phyloP scores from a whole-genome alignment of 1,284 basidiomycete species.

The Albatrellus sp. region DNA sequence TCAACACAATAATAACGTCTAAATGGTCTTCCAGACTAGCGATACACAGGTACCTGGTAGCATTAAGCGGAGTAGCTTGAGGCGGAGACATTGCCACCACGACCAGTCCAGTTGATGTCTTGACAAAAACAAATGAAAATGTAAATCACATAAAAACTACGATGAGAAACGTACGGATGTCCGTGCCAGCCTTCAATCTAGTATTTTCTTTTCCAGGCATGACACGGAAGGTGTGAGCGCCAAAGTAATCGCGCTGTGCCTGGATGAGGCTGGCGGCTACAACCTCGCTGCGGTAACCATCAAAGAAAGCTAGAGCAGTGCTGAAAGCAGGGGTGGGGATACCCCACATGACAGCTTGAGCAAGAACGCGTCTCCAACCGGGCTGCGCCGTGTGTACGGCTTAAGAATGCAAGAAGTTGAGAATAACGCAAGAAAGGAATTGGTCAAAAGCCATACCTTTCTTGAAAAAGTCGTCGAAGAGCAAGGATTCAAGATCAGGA shows the following conservation, averaged over 20 bases:
- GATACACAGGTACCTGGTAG: too few species aligned
- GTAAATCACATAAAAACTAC: constrained; percentile 2
- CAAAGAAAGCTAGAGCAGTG: constrained; percentile 97
- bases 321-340: constrained; percentile 94
- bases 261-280: constrained; percentile 93
- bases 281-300: constrained; percentile 89
- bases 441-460: constrained; percentile 40
- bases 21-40: too few species aligned
- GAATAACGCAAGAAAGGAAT: background rate
- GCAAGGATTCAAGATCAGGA: constrained; percentile 78
- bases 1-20: too few species aligned
- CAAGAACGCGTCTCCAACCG: constrained; percentile 96
- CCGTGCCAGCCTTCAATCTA: constrained; percentile 68
- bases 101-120: constrained; percentile 90
- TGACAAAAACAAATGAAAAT: background rate
- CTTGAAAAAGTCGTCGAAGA: constrained; percentile 98
- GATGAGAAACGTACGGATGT: constrained; percentile 61
- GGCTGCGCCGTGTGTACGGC: constrained; percentile 92
- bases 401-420: constrained; percentile 13
- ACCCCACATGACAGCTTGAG: constrained; percentile 96
- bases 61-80: constrained; percentile 82
- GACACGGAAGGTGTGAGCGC: constrained; percentile 91
- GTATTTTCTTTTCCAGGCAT: constrained; percentile 82
- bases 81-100: constrained; percentile 88
- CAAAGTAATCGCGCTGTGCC: constrained; percentile 90